Base-by-base conservation (phyloP, 2,329 filamentous ascomycete genomes). In the Penicillium corylophilum region DNA sequence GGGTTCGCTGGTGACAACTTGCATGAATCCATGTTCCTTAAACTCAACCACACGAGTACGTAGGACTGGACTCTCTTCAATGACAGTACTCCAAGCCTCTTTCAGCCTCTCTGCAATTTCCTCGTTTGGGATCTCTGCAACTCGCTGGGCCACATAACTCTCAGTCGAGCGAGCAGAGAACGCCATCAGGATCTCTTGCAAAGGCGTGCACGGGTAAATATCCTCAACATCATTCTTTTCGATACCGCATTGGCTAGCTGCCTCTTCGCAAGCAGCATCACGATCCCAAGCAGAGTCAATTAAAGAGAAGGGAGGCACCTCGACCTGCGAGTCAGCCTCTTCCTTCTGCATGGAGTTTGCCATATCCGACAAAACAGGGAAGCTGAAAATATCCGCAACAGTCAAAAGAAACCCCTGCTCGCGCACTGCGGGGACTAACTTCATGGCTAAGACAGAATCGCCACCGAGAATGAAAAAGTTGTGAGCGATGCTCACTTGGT, bases 71-170 rank as follows among this genome's bases (percentile, higher is more conserved):
- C 65, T 61, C 12, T 66, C 65, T 9, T 65, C 52, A 1, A 73
- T 62, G 2, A 71, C 64, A 7, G 52, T 57, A 35, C 71, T 59
- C 72, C 74, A 77, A 1, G 74, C 70, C 4, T 60, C 50, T 46
- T 67, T 31, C 44, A 73, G 60, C 68, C 67, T 33, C 39, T 56
- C 16, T 65, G 38, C 39, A 69, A 18, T 46, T 8, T 65, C 12
- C 66, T 53, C 5, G 57, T 48, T 13, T 33, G 65, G 61, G 10
- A 75, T 60, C 9, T 59, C 52, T 5, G 70, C 57, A 8, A 73
- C 55, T 38, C 69, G 68, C 45, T 74, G 70, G 2, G 69, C 71
- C 31, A 74, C 64, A 47, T 76, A 76, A 2, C 71, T 67, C 15
- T 68, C 68, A 6, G 64, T 57, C 33, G 70, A 63, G 48, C 69